Evolutionary conservation across 2,329 filamentous ascomycete genomes (phyloP).

Genomic region (Coniella lustricola): DNA sequence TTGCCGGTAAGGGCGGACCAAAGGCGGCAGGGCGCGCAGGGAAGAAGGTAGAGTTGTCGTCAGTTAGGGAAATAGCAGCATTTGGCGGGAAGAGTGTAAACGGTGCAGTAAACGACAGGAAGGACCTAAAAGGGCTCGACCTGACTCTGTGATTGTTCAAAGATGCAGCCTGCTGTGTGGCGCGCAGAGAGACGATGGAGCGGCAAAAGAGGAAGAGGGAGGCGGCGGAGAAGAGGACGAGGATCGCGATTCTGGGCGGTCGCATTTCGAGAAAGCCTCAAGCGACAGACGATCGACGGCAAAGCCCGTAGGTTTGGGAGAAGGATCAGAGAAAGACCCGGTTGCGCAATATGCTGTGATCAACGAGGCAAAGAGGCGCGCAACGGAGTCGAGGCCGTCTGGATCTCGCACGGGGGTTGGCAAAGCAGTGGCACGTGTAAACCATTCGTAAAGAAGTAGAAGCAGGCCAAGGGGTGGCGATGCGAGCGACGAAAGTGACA

Average conservation of each 20-base stretch:
- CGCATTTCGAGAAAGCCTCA: constrained; percentile 34
- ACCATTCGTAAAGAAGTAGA: background rate
- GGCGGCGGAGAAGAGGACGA: constrained; percentile 46
- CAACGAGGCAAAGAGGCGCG: background rate
- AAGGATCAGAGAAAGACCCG: background rate
- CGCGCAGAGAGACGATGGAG: constrained; percentile 36
- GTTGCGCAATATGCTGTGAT: background rate
- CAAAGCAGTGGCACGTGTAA: background rate
- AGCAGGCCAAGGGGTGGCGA: too few species aligned
- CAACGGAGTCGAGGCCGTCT: background rate
- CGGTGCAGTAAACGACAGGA: constrained; percentile 67
- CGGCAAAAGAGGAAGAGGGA: constrained; percentile 50
- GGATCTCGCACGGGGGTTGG: background rate
- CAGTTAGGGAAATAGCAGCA: constrained; percentile 89
- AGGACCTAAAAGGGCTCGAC: constrained; percentile 34
- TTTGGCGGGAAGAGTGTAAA: constrained; percentile 91
- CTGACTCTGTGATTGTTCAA: constrained; percentile 30
- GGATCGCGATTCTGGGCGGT: constrained; percentile 46
- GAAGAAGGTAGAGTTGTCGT: constrained; percentile 98
- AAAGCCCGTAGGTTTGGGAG: background rate
- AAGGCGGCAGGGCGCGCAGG: constrained; percentile 89
- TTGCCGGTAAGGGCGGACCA: constrained; percentile 67
- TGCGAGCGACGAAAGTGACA: too few species aligned
- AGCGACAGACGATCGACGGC: background rate
- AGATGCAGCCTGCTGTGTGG: constrained; percentile 20